A percentile compares a stretch with the other conserved stretches of the same genome.
These are phyloP conservation scores for Neocucurbitaria cava DNA, from an alignment of 2,329 filamentous ascomycete genomes.

Conservation along the genomic window DNA sequence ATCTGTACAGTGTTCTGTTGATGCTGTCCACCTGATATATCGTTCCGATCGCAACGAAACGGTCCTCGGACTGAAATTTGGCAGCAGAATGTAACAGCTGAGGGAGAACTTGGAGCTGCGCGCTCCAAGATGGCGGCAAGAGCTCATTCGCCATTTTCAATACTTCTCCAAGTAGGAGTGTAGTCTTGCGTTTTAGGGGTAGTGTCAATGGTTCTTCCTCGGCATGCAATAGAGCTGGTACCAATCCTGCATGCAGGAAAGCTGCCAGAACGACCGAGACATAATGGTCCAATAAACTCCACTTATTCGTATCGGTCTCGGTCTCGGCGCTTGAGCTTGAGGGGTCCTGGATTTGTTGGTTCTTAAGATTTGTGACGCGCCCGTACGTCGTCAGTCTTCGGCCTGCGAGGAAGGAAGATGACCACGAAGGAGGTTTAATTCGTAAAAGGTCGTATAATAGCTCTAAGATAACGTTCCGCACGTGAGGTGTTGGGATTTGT, in stretches of 20 bases:
- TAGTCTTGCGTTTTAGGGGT: conserved; percentile 83
- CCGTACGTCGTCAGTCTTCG: conserved; percentile 93
- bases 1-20: conserved; percentile 88
- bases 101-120: conserved; percentile 84
- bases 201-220: conserved; percentile 73
- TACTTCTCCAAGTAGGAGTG: conserved; percentile 87
- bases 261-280: conserved; percentile 86
- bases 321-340: conserved; percentile 69
- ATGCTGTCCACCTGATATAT: conserved; percentile 99
- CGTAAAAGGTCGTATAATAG: conserved; percentile 82
- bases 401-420: conserved; percentile 91
- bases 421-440: conserved; percentile 95
- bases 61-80: conserved; percentile 72
- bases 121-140: conserved; percentile 81
- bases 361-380: conserved; percentile 84
- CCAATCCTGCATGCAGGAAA: conserved; percentile 79
- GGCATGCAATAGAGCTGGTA: conserved; percentile 62
- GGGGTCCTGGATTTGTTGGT: conserved; percentile 60
- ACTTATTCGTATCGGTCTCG: conserved; percentile 67
- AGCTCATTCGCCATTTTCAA: conserved; percentile 87
- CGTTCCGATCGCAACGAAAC: conserved; percentile 84
- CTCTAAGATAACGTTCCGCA: conserved; percentile 82
- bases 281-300: conserved; percentile 90
- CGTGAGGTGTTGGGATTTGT: conserved; percentile 63
- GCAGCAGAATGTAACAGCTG: conserved; percentile 81